Base-by-base conservation (phyloP, 352 stramenopile genomes). In the Pythium grandisporangium region DNA sequence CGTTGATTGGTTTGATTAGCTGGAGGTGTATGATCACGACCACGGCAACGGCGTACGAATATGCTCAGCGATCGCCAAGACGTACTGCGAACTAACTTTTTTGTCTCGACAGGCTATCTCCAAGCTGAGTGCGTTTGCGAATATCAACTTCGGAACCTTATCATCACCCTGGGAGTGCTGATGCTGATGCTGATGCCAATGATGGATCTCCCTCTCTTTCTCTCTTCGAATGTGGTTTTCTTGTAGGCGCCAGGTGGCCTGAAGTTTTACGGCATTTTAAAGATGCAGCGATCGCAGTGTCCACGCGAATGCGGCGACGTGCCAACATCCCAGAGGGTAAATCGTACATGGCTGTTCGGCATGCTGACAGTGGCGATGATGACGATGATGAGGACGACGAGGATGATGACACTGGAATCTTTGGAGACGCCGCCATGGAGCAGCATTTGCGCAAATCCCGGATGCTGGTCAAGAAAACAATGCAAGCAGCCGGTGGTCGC, bases 31-130 rank as follows among this genome's bases (percentile, higher is more conserved):
- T 39, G 74, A 89, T 37, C 62, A 79, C 24, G 51, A 84, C 4
- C 70, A 87, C 34, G 79, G 76, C 26, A 85, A 87, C 17, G 76
- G 77, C n/a, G 71, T 90, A 8, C 79, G 79, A n/a, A 81, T 92
- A 29, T 88, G 71, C 43, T 87, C 73, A 3, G 79, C 79, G 5
- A 66, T 92, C 13, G 75, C 77, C 3, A 84, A 75, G 40, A 73
- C 73, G 7, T 92, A 86, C 30, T 82, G 68, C 24, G 76, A 92
- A 30, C 55, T 90, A 16, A 84, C 73, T 5, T 92, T 92, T 53
- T 49, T 92, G 12, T 92, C 79, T 8, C 61, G 79, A 6, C 66
- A 87, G 40, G 61, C 70, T 1, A 85, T 90, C 30, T 51, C 63
- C 25, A 72, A 83, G 55, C 84, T 92, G 24, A 78, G 79, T 87